These are phyloP conservation scores for Cordyceps sp. DNA, from an alignment of 2,329 filamentous ascomycete genomes.

Conservation along the genomic window DNA sequence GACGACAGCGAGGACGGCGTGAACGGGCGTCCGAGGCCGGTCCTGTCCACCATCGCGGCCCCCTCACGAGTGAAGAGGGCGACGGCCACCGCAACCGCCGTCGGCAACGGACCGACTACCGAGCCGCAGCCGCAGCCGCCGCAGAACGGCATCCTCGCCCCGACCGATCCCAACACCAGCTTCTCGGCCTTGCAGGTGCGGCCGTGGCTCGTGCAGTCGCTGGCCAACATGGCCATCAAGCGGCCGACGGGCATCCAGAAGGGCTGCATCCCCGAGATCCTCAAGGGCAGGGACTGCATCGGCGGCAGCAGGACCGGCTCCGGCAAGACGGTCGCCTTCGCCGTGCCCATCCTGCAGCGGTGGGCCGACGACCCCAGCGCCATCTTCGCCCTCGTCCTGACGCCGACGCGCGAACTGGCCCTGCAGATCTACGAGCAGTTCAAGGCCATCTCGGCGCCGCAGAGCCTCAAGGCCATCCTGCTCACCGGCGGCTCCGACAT, in stretches of 20 bases:
- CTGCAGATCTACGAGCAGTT: slow-evolving; percentile 95
- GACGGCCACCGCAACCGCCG: too few relatives aligned
- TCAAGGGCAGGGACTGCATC: slow-evolving; percentile 85
- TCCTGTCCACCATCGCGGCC: slow-evolving; percentile 26
- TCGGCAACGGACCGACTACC: slow-evolving; percentile 5
- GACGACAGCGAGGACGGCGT: slow-evolving; percentile 14
- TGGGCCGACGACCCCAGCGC: slow-evolving; percentile 87
- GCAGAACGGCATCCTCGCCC: slow-evolving; percentile 26
- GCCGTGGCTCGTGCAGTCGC: slow-evolving; percentile 76
- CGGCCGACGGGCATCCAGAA: slow-evolving; percentile 86
- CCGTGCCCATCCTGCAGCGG: slow-evolving; percentile 81
- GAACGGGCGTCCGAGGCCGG: slow-evolving; percentile 14
- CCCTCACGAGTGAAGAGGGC: slow-evolving; percentile 36
- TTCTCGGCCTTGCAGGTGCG: slow-evolving; percentile 60
- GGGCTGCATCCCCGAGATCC: slow-evolving; percentile 79
- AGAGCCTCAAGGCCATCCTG: slow-evolving; percentile 75
- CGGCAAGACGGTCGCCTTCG: slow-evolving; percentile 93
- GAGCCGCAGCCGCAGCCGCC: slow-evolving; percentile 7
- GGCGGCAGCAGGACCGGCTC: slow-evolving; percentile 90
- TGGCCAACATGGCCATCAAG: slow-evolving; percentile 63
- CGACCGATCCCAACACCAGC: slow-evolving; percentile 39
- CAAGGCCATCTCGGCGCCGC: slow-evolving; percentile 76
- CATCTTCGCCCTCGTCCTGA: slow-evolving; percentile 79
- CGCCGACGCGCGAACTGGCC: slow-evolving; percentile 79
- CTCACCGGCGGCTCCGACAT: slow-evolving; percentile 89